Conservation (phyloP, 352 stramenopile species). For the Nothophytophthora sp. region DNA sequence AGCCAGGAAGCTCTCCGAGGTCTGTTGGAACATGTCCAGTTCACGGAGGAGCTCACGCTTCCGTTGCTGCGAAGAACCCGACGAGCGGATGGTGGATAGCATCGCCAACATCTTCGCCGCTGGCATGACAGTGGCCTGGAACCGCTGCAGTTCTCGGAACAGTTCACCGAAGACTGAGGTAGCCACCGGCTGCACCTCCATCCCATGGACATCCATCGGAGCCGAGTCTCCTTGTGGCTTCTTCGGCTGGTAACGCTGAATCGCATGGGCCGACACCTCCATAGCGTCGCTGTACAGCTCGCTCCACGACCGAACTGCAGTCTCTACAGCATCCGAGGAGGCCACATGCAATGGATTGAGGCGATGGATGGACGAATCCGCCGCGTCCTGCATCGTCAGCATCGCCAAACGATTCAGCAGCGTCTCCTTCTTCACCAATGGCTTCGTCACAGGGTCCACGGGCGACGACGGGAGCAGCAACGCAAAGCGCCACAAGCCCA, state of each 20-base stretch:
- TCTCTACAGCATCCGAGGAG: constrained; percentile 19
- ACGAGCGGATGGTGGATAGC: constrained; percentile 32
- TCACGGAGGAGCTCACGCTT: constrained; percentile 78
- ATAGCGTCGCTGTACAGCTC: constrained; percentile 22
- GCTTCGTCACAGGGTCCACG: constrained; percentile 95
- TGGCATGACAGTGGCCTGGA: constrained; percentile 77
- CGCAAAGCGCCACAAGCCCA: constrained; percentile 94
- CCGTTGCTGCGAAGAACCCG: constrained; percentile 39
- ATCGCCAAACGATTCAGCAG: constrained; percentile 88
- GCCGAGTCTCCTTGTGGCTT: constrained; percentile 8
- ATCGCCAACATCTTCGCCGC: constrained; percentile 59
- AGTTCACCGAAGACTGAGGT: constrained; percentile 66
- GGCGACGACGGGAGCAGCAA: constrained; percentile 94
- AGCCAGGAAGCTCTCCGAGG: constrained; percentile 75
- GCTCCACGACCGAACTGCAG: constrained; percentile 8
- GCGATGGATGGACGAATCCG: constrained; percentile 59
- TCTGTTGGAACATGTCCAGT: constrained; percentile 89
- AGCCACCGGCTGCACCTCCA: constrained; percentile 32
- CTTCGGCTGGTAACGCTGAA: constrained; percentile 50
- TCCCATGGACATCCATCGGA: constrained; percentile 10
- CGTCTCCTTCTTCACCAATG: constrained; percentile 93
- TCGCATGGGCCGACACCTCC: constrained; percentile 40
- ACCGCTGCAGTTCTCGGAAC: constrained; percentile 73
- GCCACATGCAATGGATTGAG: constrained; percentile 42
- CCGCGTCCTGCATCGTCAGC: constrained; percentile 59